Conservation (phyloP, 1,284 basidiomycete genomes). For the Cystobasidiaceae sp. region DNA sequence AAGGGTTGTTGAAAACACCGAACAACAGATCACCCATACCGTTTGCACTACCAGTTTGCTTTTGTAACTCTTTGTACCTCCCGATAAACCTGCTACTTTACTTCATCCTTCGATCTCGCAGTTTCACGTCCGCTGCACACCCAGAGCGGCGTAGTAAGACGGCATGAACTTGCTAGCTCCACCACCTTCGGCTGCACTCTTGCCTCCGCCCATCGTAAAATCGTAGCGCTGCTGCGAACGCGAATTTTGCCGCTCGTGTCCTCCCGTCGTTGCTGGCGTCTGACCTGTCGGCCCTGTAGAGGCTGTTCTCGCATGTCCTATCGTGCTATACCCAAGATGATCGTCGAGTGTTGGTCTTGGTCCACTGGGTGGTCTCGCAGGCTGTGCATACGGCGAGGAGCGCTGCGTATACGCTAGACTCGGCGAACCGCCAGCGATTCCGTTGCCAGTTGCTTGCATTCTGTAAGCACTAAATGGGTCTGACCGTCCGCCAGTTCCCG, state of each 20-base stretch:
- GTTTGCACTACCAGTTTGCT: too few relatives aligned
- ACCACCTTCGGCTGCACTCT: background rate
- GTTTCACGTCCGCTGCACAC: background rate
- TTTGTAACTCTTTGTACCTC: too few relatives aligned
- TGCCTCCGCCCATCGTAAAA: background rate
- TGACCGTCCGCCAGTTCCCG: background rate
- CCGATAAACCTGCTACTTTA: too few relatives aligned
- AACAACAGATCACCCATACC: too few relatives aligned
- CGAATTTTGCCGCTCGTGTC: background rate
- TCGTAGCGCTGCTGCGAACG: constrained; percentile 2
- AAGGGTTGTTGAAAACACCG: too few relatives aligned
- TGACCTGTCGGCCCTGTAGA: background rate
- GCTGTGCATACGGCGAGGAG: background rate
- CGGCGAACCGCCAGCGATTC: background rate
- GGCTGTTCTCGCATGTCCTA: background rate
- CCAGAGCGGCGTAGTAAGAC: constrained; percentile 6
- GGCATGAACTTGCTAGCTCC: constrained; percentile 1
- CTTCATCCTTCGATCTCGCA: too few relatives aligned
- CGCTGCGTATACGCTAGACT: background rate
- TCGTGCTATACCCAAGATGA: constrained; percentile 21
- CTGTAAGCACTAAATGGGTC: constrained; percentile 20
- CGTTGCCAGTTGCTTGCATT: constrained; percentile 8
- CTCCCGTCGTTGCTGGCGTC: background rate
- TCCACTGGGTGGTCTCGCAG: background rate
- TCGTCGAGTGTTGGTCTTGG: constrained; percentile 25